phyloP scores from a whole-genome alignment of 1,139 yeast species.

The Lizanozyma gosingica region DNA sequence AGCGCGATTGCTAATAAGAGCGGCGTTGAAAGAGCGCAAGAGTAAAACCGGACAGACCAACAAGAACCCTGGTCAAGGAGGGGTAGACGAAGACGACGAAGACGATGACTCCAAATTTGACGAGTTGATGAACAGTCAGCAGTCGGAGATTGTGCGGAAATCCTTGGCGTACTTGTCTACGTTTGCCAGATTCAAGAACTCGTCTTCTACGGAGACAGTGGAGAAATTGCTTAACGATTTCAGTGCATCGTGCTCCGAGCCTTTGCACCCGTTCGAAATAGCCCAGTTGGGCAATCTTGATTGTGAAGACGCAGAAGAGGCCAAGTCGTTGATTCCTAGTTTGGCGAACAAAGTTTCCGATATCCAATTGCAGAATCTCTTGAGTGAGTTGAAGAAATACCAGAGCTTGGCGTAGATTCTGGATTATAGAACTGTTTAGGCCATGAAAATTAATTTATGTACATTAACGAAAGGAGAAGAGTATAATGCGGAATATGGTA shows the following conservation, averaged over 20 bases:
- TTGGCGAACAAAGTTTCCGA: constrained; percentile 73
- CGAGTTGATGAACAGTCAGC: constrained; percentile 15
- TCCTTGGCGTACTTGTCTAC: constrained; percentile 81
- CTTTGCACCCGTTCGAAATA: constrained; percentile 88
- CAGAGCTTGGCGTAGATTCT: constrained; percentile 40
- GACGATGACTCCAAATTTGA: constrained; percentile 32
- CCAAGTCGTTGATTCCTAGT: constrained; percentile 88
- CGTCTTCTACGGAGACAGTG: constrained; percentile 88
- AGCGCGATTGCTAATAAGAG: constrained; percentile 81
- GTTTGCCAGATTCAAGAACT: constrained; percentile 85
- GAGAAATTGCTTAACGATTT: constrained; percentile 72
- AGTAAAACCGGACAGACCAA: constrained; percentile 35
- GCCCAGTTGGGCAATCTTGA: constrained; percentile 92
- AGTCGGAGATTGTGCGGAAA: constrained; percentile 66
- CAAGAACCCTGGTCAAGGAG: constrained; percentile 11
- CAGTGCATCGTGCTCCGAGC: constrained; percentile 46
- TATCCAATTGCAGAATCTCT: constrained; percentile 75
- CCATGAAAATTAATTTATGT: too few relatives aligned
- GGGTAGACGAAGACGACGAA: constrained; percentile 18
- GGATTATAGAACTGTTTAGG: too few relatives aligned
- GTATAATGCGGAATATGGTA: too few relatives aligned
- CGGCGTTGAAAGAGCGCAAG: constrained; percentile 77
- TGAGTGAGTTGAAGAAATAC: constrained; percentile 74
- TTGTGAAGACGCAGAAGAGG: constrained; percentile 97
- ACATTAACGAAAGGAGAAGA: too few relatives aligned